Evolutionary conservation across 371 early-diverging fungal genomes (phyloP), one percentile per base, ranked within the genome.

Genomic region (Mortierella polycephala): DNA sequence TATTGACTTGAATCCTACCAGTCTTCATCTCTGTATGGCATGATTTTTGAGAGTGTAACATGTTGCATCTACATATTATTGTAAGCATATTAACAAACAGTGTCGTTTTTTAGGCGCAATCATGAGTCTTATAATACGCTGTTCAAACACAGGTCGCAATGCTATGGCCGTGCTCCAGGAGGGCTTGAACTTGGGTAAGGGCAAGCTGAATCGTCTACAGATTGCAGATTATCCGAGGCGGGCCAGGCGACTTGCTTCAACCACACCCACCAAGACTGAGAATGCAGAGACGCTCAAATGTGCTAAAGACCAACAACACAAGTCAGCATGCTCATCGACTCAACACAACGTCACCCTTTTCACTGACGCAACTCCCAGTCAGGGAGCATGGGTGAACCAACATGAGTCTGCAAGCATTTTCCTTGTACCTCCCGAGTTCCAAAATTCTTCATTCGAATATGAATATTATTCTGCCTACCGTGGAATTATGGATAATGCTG

Each of bases 201-300:
- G 16, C 46, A 46, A 46, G 46, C 5, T 46, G 46, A 46, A 46
- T 46, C 3, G 16, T 46, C 46, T 46, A 6, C 46, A 1, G 11
- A 16, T 16, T 2, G 1, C 6, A 2, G 46, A 46, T 46, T 46
- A 46, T 46, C 46, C 46, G 46, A 46, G 5, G 46, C 6, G 16
- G 46, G 46, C 46, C 16, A 1, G 46, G 5, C 46, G 46, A 46
- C 13, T 13, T 1, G 85, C 79, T 45, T 45, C 45, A 45, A 45
- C 45, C 45, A 13, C 45, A 13, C 13, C 9, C 13, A 45, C 7
- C 45, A 13, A 7, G 13, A 45, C 45, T 45, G 13, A 45, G 45
- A n/a, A n/a, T n/a, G n/a, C n/a, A n/a, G n/a, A n/a, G n/a, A n/a
- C n/a, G n/a, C n/a, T n/a, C n/a, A n/a, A n/a, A n/a, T n/a, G n/a